Evolutionary conservation across 345 rosid genomes (phyloP), one percentile per base, ranked within the genome.

Genomic region (Reutealis trisperma): DNA sequence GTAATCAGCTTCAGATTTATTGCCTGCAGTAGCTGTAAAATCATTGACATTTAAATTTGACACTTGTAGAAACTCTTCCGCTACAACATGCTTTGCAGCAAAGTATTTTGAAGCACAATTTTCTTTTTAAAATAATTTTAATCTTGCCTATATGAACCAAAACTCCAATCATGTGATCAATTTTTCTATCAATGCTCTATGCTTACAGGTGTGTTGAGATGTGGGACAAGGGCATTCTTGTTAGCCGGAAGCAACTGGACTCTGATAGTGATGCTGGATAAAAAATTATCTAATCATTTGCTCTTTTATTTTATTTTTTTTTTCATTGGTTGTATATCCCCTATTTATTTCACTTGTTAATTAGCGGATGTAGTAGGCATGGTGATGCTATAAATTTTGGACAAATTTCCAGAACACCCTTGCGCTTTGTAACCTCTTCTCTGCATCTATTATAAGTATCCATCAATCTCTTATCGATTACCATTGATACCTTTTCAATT

Each of bases 221-320:
- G 42, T 94, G 98, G 98, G 85, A 94, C 9, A 87, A 85, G 32
- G 98, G 98, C 67, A 76, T 90, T 85, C 92, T 89, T 61, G 44
- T 83, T 32, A 82, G 79, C 84, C 80, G 89, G 55, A 80, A 89
- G 85, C 90, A 81, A 82, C 32, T 88, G 67, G 90, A 89, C 51
- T 71, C 88, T 0, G 89, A 79, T 37, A 51, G 30, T 57, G 71
- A 30, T 70, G 58, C 76, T 57, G 71, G 37, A 71, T 81, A 55
- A 73, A 51, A 10, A 16, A 1, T 51, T 37, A 3, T 18, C 4
- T 21, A 32, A 27, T 42, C 12, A 32, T 51, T 60, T 9, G 2
- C 1, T 14, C 13, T 21, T 30, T 30, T 8, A 6, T 51, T 63
- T 64, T 49, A 47, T 16, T 11, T 22, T 5, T 54, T 18, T 57